Base-by-base conservation (phyloP, 371 early-diverging fungal genomes). In the Mortierella sp. region DNA sequence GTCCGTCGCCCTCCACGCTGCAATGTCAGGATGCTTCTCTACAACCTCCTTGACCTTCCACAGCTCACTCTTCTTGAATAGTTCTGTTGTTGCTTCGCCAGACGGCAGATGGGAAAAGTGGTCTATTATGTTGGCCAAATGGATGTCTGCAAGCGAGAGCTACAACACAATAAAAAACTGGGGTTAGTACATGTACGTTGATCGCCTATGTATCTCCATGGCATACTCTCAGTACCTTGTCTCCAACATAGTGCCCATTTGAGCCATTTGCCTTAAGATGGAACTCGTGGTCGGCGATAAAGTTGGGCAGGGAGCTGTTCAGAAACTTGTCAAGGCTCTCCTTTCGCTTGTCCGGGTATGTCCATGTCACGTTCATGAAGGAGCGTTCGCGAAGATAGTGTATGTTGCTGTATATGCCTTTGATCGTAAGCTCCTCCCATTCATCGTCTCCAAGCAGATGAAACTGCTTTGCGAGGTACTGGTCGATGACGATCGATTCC, bases 321-420 rank as follows among this genome's bases (percentile, higher is more conserved):
- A 66, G 24, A 19, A 66, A 72, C 12, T 14, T 64, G 4, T 61
- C 60, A 27, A 56, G 22, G 2, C 49, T 58, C 2, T 31, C 41
- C 29, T 54, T 72, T 4, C 59, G 47, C 41, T 65, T 57, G 49
- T 60, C 67, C 2, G n/a, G 34, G 19, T 44, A 57, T 0, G 57
- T 66, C 54, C 62, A 66, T 16, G 62, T 57, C 12, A 72, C 54
- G 21, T 16, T 54, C 57, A 49, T 53, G 49, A 72, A 49, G 1
- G 67, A 51, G 2, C 73, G 57, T 21, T 72, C 73, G 7, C 73
- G 73, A 14, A 72, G 54, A 53, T 72, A 61, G 27, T 66, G 67
- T 16, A 72, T 54, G 55, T 54, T 66, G 45, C 17, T 54, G 51
- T 72, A 72, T 12, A 66, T 13, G 3, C 43, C 57, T 40, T 66